Evolutionary conservation across 176 grass and related monocot species (phyloP), one percentile per base, ranked within the genome.

Genomic region (Otatea glauca): DNA sequence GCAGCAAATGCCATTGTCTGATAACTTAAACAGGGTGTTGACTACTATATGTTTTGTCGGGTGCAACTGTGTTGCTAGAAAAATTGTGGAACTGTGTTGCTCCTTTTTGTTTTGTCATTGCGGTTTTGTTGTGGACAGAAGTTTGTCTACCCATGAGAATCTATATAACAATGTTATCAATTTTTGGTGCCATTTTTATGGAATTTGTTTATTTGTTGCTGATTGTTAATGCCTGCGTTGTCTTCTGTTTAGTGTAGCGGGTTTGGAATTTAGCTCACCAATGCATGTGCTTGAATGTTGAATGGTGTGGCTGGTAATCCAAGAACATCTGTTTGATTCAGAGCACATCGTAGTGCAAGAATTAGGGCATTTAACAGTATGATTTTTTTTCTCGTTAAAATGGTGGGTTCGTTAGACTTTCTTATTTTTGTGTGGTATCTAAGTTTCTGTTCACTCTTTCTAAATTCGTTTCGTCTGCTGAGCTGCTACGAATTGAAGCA

Each of bases 1-100:
- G 87, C 87, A 45, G 90, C 90, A 42, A 92, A 92, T 83, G 90
- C 86, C 51, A 92, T 92, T 2, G 90, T 92, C 41, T 92, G 78
- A 89, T 60, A 70, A 4, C 60, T 68, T 87, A n/a, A n/a, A n/a
- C n/a, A 86, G n/a, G 72, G 27, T 89, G 37, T 54, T 37, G n/a
- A 63, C 58, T 50, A 18, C 21, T 83, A 56, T 74, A 74, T 86
- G 24, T 63, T 69, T 44, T 76, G n/a, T 74, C 18, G 39, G 39
- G 34, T 51, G 68, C 5, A 45, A 54, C 63, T 32, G 42, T 13
- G 25, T 75, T 76, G 35, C 43, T 81, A 48, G 4, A 18, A 65
- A 18, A n/a, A 55, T 10, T 20, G 2, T 73, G 18, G n/a, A 65
- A 78, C 59, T 20, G 60, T 47, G 9, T 70, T 49, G 41, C 50